phyloP scores from a whole-genome alignment of 176 grass and related monocot genomes.

The Aechmea fasciata region DNA sequence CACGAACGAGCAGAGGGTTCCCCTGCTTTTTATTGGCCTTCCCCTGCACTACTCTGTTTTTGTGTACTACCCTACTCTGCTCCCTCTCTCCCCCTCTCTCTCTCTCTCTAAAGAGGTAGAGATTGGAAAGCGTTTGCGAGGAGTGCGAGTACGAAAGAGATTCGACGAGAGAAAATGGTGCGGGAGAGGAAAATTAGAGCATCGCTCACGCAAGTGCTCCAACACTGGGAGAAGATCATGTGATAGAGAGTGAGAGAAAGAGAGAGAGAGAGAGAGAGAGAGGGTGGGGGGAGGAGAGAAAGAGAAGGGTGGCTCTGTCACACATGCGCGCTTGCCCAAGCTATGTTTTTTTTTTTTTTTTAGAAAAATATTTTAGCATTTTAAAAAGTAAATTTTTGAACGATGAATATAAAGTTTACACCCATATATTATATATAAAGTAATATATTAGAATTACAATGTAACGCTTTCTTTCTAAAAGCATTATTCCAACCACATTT shows the following conservation, averaged over 20 bases:
- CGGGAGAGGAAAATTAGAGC: constrained; percentile 7
- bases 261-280: neutral
- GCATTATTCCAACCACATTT: no score
- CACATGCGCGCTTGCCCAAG: constrained; percentile 4
- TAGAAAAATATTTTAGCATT: no score
- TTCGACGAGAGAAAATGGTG: constrained; percentile 1
- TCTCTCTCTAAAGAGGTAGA: no score
- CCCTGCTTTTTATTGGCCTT: neutral
- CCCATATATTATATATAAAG: no score
- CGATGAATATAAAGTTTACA: no score
- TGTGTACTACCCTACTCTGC: neutral
- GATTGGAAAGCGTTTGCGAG: constrained; percentile 9
- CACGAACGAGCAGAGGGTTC: neutral
- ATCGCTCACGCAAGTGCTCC: constrained; percentile 18
- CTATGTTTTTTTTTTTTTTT: no score
- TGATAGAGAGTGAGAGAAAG: neutral
- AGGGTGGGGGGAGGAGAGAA: neutral
- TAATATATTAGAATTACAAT: no score
- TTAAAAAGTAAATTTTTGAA: no score
- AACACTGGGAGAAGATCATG: constrained; percentile 12
- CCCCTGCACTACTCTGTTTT: neutral
- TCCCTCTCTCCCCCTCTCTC: neutral
- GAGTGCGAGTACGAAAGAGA: constrained; percentile 1
- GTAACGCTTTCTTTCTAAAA: no score
- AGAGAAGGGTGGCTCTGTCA: constrained; percentile 6